Evolutionary conservation across 768 basidiomycete species (phyloP).

Genomic region (Leccinum longicurvipes): DNA sequence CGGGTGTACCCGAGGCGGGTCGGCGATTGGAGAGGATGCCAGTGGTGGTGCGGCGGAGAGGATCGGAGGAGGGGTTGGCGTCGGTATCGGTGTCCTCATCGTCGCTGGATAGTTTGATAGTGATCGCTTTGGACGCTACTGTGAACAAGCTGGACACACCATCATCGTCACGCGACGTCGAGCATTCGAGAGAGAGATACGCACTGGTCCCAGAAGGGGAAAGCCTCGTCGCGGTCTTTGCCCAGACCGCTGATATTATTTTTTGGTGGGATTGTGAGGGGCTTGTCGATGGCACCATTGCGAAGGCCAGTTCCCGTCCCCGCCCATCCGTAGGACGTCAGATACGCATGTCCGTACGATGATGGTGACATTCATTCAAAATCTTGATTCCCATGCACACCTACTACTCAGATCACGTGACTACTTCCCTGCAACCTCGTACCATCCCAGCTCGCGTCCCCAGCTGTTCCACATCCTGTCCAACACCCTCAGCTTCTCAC

Average conservation of each 20-base stretch:
- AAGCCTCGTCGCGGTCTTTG: conserved; percentile 91
- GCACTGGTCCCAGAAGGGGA: conserved; percentile 98
- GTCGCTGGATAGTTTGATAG: conserved; percentile 57
- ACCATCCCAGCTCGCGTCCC: conserved; percentile 69
- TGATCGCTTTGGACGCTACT: conserved; percentile 79
- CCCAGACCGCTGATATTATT: conserved; percentile 83
- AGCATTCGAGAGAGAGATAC: neutral
- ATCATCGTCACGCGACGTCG: neutral
- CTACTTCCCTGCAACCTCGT: conserved; percentile 20
- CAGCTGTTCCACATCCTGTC: conserved; percentile 90
- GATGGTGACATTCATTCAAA: conserved; percentile 9
- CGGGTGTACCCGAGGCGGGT: conserved; percentile 57
- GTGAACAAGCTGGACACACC: conserved; percentile 52
- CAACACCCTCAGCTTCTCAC: conserved; percentile 74
- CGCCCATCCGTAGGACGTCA: conserved; percentile 83
- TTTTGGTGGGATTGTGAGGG: conserved; percentile 79
- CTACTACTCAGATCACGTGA: conserved; percentile 8
- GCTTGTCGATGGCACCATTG: conserved; percentile 71
- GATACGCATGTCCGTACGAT: conserved; percentile 54
- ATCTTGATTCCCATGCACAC: neutral
- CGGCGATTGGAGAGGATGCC: conserved; percentile 74
- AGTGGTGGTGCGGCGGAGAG: conserved; percentile 69
- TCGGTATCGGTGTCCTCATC: conserved; percentile 47
- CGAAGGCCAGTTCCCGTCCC: conserved; percentile 86
- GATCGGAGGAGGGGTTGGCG: too few species aligned